phyloP scores from a whole-genome alignment of 2,329 filamentous ascomycete genomes.

The Periconia sp. region DNA sequence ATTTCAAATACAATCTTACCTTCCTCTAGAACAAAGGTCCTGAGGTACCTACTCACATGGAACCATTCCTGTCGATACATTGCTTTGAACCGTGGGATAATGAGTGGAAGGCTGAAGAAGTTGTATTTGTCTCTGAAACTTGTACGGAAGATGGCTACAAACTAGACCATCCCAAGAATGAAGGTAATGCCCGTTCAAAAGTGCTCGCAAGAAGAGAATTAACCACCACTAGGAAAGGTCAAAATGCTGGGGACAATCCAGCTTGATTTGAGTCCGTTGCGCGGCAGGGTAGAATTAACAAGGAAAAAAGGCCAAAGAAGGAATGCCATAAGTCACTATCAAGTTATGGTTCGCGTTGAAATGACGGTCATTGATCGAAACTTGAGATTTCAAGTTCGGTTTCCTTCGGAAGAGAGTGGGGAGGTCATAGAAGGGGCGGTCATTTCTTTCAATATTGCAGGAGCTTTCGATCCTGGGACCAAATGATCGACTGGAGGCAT shows the following conservation, averaged over 20 bases:
- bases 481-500: too few species aligned
- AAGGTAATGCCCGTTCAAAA: not conserved
- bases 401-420: not conserved
- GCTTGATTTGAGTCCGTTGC: not conserved
- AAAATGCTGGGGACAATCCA: too few species aligned
- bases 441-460: not conserved
- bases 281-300: not conserved
- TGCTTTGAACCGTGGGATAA: not conserved
- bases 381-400: not conserved
- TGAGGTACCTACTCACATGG: too few species aligned
- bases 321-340: too few species aligned
- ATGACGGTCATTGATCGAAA: not conserved
- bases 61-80: too few species aligned
- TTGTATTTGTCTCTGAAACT: not conserved
- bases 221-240: too few species aligned
- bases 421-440: not conserved
- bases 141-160: not conserved
- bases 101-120: not conserved
- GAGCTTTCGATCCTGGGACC: not conserved
- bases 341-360: too few species aligned
- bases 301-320: not conserved
- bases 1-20: not conserved
- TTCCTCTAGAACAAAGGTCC: not conserved
- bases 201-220: not conserved
- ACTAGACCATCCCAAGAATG: not conserved